Base-by-base conservation (phyloP, 257 asterid genomes). In the Apocynum venetum region DNA sequence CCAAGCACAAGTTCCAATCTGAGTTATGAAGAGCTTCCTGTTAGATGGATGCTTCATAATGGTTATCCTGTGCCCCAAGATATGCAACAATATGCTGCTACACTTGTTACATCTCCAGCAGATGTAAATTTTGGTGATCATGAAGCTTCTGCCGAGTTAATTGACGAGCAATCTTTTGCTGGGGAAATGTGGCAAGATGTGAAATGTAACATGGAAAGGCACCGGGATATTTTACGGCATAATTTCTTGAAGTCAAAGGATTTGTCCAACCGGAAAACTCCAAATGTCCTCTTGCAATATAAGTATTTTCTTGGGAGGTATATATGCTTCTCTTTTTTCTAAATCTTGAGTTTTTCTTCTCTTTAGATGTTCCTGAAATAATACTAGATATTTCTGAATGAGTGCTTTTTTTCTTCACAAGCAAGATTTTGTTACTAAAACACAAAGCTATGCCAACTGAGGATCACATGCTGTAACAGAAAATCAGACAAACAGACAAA, bases 21-120 rank as follows among this genome's bases (percentile, higher is more conserved):
- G 76, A 86, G 86, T 47, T 87, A 82, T 79, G 87, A 89, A 66
- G 97, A 91, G 85, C 93, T 94, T 79, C 97, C 98, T 38, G 82
- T 94, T 57, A 82, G 91, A 84, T 94, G 98, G 98, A 90, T 92
- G 96, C 86, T 89, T 76, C 90, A 89, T 77, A 92, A 94, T 82
- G 96, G 97, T 65, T 91, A 90, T 56, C 87, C 89, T 1, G 84
- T 94, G 72, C 98, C 98, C 71, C 78, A 72, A 17, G 93, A 92
- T 77, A 87, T 92, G 94, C 93, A 80, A 75, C 82, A 74, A 57
- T 82, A 80, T 69, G 78, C 80, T 81, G 81, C 87, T 55, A 81
- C 49, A 48, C 69, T 69, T 31, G 77, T 70, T 72, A 77, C 79
- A 73, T 81, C 89, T 52, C 79, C 52, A 40, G 76, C 75, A 41